Conservation (phyloP, 768 basidiomycete species). For the Clavulina sp. region DNA sequence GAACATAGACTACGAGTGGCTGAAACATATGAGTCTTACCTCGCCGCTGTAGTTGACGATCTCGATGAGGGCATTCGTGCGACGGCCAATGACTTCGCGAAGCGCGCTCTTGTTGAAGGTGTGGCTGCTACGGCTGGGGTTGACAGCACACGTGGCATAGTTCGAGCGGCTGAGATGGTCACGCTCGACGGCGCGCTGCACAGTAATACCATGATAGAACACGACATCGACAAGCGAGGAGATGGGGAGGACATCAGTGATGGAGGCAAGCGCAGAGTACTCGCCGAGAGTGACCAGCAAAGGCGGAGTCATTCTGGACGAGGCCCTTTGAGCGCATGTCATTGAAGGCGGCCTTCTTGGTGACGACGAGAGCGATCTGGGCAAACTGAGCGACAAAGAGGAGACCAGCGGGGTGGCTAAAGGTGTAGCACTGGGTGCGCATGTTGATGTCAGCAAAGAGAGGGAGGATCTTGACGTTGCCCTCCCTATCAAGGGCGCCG, state of each 20-base stretch:
- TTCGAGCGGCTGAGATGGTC: constrained; percentile 85
- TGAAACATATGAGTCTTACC: constrained; percentile 25
- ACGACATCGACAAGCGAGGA: constrained; percentile 94
- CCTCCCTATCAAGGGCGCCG: constrained; percentile 92
- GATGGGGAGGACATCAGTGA: constrained; percentile 90
- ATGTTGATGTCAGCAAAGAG: constrained; percentile 91
- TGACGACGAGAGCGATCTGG: constrained; percentile 94
- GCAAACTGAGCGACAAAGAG: constrained; percentile 97
- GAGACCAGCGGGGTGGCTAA: constrained; percentile 87
- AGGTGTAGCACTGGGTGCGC: constrained; percentile 94
- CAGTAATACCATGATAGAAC: constrained; percentile 98
- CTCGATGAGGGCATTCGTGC: constrained; percentile 76
- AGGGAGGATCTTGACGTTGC: constrained; percentile 87
- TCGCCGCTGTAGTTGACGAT: constrained; percentile 96
- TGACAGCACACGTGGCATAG: constrained; percentile 99
- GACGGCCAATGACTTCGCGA: constrained; percentile 70
- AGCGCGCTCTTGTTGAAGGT: constrained; percentile 89
- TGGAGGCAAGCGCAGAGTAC: constrained; percentile 94
- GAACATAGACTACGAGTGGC: constrained; percentile 1
- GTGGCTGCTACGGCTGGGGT: constrained; percentile 84
- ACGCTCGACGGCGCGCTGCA: constrained; percentile 97
- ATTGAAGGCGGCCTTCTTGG: constrained; percentile 95
- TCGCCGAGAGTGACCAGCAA: constrained; percentile 98
- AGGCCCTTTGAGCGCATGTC: constrained; percentile 95
- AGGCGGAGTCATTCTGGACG: constrained; percentile 79